A percentile compares a stretch with the other conserved stretches of the same genome.
Evolutionary conservation across 164 flowering plant species (phyloP).

Genomic region (Sextonia rubra): DNA sequence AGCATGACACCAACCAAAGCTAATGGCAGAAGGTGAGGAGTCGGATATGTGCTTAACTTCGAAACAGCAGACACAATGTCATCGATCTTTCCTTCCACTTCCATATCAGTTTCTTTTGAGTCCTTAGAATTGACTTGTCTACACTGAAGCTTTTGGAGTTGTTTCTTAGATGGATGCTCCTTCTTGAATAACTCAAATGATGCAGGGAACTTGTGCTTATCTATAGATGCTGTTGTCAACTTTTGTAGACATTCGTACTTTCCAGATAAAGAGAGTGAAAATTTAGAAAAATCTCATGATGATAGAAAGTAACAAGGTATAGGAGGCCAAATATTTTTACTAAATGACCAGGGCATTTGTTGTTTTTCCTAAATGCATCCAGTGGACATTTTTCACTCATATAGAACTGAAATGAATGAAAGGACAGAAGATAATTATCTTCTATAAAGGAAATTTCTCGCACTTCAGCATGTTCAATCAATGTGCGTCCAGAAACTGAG

Average conservation of each 20-base stretch:
- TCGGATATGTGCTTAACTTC: slow-evolving; percentile 69
- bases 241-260: slow-evolving; percentile 93
- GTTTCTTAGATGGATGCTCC: slow-evolving; percentile 67
- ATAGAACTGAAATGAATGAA: neutral
- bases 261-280: neutral
- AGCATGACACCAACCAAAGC: slow-evolving; percentile 76
- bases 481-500: too few species aligned
- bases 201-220: slow-evolving; percentile 80
- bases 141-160: slow-evolving; percentile 48
- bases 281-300: neutral
- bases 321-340: too few species aligned
- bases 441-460: too few species aligned
- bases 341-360: too few species aligned
- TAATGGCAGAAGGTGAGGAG: slow-evolving; percentile 65
- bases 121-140: slow-evolving; percentile 31
- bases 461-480: too few species aligned
- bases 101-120: slow-evolving; percentile 40
- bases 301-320: neutral
- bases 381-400: too few species aligned
- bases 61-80: slow-evolving; percentile 80
- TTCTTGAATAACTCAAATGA: slow-evolving; percentile 85
- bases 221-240: slow-evolving; percentile 87
- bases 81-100: slow-evolving; percentile 57
- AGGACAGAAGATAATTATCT: too few species aligned
- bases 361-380: too few species aligned